Conservation (phyloP, 2,329 filamentous ascomycete genomes). For the Ophiostoma populinum region DNA sequence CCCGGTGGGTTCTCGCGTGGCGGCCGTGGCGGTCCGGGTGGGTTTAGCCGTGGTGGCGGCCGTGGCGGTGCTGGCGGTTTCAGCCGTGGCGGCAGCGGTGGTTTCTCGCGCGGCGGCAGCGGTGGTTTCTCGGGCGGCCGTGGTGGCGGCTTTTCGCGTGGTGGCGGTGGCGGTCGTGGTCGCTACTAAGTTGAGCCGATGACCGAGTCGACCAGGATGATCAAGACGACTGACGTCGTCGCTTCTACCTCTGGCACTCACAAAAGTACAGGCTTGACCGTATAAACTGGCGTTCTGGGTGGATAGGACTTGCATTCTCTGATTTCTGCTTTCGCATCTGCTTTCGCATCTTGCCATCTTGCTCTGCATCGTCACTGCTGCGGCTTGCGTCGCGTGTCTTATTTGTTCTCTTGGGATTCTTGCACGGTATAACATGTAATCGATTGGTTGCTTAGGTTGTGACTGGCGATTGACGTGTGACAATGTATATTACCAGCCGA, state of each 20-base stretch:
- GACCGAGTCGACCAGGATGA: not conserved
- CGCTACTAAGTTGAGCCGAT: slow-evolving; percentile 10
- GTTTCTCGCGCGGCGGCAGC: too few species aligned
- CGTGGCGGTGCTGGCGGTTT: slow-evolving; percentile 17
- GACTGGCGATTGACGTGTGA: too few species aligned
- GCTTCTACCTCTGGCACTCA: too few species aligned
- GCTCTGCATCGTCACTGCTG: too few species aligned
- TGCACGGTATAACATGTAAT: too few species aligned
- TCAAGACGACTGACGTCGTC: too few species aligned
- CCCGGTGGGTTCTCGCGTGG: not conserved
- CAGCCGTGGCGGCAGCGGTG: slow-evolving; percentile 8
- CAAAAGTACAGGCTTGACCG: slow-evolving; percentile 1
- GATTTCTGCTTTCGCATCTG: not conserved
- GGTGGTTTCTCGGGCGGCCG: slow-evolving; percentile 9
- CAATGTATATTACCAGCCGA: too few species aligned
- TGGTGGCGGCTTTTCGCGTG: slow-evolving; percentile 3
- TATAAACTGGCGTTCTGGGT: slow-evolving; percentile 6
- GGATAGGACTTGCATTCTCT: slow-evolving; percentile 3
- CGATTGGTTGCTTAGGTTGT: too few species aligned
- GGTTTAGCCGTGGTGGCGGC: slow-evolving; percentile 11
- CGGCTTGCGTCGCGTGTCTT: too few species aligned
- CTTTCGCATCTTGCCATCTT: not conserved
- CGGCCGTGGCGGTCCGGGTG: slow-evolving; percentile 13
- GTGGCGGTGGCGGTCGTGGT: slow-evolving; percentile 15
- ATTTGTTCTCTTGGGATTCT: too few species aligned